A percentile compares a stretch with the other conserved stretches of the same genome.
These are phyloP conservation scores for Wickerhamomyces strasburgensis DNA, from an alignment of 805 yeast genomes.

Conservation along the genomic window DNA sequence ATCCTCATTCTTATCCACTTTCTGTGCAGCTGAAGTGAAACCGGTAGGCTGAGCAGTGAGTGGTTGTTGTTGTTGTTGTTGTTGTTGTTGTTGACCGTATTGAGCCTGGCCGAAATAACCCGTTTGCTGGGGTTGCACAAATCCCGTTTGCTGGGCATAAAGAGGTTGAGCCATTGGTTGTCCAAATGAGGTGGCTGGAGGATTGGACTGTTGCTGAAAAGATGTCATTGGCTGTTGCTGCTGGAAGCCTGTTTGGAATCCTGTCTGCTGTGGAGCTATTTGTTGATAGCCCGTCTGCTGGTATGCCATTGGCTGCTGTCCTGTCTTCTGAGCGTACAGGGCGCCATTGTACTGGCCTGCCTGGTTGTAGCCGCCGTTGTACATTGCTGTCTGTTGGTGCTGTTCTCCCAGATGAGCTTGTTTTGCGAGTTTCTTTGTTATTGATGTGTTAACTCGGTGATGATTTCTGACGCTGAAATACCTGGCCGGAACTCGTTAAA, in stretches of 20 bases:
- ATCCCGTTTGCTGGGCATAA: constrained; percentile 25
- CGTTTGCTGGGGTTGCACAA: constrained; percentile 24
- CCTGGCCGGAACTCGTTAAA: not conserved
- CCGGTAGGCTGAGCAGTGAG: constrained; percentile 37
- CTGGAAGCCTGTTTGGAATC: constrained; percentile 17
- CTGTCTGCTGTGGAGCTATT: constrained; percentile 26
- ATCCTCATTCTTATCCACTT: constrained; percentile 43
- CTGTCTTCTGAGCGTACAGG: constrained; percentile 1
- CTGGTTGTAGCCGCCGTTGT: not conserved
- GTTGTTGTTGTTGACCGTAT: constrained; percentile 13
- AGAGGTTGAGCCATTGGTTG: constrained; percentile 20
- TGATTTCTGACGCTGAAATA: not conserved
- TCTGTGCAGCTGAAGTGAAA: constrained; percentile 28
- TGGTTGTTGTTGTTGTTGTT: constrained; percentile 29
- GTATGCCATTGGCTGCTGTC: constrained; percentile 13
- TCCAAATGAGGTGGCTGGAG: constrained; percentile 14
- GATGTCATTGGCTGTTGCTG: constrained; percentile 18
- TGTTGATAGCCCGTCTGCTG: constrained; percentile 19
- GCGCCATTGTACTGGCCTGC: not conserved
- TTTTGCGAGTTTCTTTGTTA: not conserved
- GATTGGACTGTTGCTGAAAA: constrained; percentile 17
- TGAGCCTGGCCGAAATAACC: constrained; percentile 20
- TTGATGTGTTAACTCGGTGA: not conserved
- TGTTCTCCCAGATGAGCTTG: no score
- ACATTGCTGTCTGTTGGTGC: not conserved